phyloP scores from a whole-genome alignment of 177 flowering plant species.

The Telopea speciosissima region DNA sequence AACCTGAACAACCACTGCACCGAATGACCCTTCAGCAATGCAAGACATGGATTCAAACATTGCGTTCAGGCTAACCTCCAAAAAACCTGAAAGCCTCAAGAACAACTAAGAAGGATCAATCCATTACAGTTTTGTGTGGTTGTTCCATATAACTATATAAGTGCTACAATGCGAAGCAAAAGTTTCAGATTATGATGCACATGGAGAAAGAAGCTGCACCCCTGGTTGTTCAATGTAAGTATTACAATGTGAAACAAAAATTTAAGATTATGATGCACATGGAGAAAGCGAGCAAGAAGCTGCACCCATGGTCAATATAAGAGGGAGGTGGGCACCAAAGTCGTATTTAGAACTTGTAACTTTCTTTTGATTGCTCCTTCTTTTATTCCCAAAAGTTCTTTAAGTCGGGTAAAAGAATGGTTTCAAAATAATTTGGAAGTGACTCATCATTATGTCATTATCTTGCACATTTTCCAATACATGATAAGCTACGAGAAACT shows the following conservation, averaged over 20 bases:
- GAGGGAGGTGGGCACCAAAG: no score
- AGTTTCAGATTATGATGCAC: not conserved
- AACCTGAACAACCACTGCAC: conserved; percentile 59
- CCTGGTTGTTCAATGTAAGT: not conserved
- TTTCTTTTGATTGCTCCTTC: no score
- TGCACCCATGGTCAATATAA: not conserved
- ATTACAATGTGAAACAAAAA: not conserved
- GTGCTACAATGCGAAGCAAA: not conserved
- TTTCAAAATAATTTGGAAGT: no score
- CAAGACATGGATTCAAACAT: conserved; percentile 45
- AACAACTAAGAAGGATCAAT: not conserved
- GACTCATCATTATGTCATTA: no score
- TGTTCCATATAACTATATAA: not conserved
- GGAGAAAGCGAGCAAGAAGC: not conserved
- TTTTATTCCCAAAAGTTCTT: no score
- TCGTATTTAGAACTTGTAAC: no score
- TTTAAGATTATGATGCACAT: not conserved
- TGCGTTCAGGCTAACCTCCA: conserved; percentile 59
- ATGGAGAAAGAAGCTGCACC: not conserved
- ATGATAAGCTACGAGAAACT: no score
- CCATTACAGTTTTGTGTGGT: not conserved
- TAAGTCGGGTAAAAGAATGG: no score
- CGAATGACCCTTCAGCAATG: conserved; percentile 51
- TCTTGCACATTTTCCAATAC: no score
- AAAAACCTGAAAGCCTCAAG: conserved; percentile 50